phyloP scores from a whole-genome alignment of 106 monocot species.

The Acanthochlamys bracteata region DNA sequence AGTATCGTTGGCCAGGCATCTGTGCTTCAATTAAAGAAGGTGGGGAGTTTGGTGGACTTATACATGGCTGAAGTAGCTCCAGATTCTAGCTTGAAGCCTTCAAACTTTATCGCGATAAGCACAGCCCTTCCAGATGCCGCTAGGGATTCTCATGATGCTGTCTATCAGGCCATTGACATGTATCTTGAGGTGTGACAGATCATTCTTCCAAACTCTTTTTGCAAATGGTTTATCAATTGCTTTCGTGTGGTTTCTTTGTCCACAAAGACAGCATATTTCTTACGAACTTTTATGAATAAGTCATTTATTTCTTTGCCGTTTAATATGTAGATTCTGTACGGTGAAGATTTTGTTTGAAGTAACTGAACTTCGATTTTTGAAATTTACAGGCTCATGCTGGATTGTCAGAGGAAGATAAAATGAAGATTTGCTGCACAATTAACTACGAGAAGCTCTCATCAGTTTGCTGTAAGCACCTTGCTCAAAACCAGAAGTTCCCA shows the following conservation, averaged over 20 bases:
- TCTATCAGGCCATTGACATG: constrained; percentile 79
- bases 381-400: constrained; percentile 45
- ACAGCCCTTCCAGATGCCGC: constrained; percentile 55
- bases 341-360: neutral
- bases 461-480: constrained; percentile 68
- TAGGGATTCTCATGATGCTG: constrained; percentile 59
- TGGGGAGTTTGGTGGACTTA: constrained; percentile 61
- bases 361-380: neutral
- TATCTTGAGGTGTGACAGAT: constrained; percentile 53
- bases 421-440: constrained; percentile 64
- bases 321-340: neutral
- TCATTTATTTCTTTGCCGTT: neutral
- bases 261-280: neutral
- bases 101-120: constrained; percentile 43
- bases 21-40: constrained; percentile 36
- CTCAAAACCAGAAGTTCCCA: constrained; percentile 63
- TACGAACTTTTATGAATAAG: neutral
- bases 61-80: constrained; percentile 94
- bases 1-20: constrained; percentile 12
- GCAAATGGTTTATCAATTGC: too few species aligned
- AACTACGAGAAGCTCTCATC: constrained; percentile 73
- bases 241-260: too few species aligned
- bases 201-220: too few species aligned
- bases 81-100: constrained; percentile 56
- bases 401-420: constrained; percentile 76